phyloP scores from a whole-genome alignment of 441 rosid species.

The Metrosideros polymorpha region DNA sequence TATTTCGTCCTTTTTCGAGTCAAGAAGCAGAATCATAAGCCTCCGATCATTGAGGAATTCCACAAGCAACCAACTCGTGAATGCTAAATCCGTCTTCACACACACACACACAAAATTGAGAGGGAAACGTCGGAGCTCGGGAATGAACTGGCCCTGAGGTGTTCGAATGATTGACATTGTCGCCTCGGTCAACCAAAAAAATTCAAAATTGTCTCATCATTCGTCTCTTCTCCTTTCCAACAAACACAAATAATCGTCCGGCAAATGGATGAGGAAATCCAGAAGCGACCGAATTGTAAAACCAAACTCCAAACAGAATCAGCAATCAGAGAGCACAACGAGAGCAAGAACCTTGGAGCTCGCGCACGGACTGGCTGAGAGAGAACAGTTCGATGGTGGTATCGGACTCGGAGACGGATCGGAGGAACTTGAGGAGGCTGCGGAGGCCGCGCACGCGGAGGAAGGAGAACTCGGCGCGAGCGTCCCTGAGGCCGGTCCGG shows the following conservation, averaged over 20 bases:
- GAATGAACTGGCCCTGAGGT: not conserved
- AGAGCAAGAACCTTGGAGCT: conserved; percentile 53
- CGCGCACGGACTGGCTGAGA: conserved; percentile 61
- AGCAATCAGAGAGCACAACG: not conserved
- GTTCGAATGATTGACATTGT: not conserved
- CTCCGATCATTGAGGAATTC: not conserved
- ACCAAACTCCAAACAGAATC: not conserved
- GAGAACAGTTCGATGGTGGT: conserved; percentile 56
- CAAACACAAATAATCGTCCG: not conserved
- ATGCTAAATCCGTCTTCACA: not conserved
- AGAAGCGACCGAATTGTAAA: not conserved
- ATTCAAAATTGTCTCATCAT: not conserved
- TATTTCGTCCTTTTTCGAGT: not conserved
- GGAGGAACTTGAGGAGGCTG: conserved; percentile 71
- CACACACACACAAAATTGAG: not conserved
- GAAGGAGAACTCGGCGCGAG: conserved; percentile 81
- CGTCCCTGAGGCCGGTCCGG: conserved; percentile 71
- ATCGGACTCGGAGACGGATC: conserved; percentile 65
- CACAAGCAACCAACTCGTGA: not conserved
- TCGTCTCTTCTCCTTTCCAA: not conserved
- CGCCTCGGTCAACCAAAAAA: not conserved
- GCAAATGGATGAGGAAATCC: no score
- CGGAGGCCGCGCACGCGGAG: conserved; percentile 82
- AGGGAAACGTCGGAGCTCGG: not conserved
- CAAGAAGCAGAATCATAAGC: not conserved